phyloP scores from a whole-genome alignment of 2,329 filamentous ascomycete species.

The Gliomastix tumulicola region DNA sequence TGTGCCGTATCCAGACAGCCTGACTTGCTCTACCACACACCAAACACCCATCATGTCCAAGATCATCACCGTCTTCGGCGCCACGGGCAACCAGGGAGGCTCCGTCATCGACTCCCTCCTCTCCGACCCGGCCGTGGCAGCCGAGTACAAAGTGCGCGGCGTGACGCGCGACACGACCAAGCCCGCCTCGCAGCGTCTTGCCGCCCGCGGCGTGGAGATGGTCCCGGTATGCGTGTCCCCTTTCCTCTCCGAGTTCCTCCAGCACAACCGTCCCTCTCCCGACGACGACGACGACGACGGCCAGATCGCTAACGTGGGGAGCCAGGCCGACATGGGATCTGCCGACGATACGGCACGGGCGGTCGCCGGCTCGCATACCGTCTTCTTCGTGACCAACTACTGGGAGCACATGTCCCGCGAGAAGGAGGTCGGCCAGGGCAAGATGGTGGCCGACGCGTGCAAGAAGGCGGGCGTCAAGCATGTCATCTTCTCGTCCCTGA shows the following conservation, averaged over 20 bases:
- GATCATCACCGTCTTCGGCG: slow-evolving; percentile 36
- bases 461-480: slow-evolving; percentile 35
- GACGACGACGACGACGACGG: too few species aligned
- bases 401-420: slow-evolving; percentile 24
- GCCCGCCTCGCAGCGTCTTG: slow-evolving; percentile 27
- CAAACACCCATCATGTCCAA: too few species aligned
- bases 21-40: too few species aligned
- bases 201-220: slow-evolving; percentile 32
- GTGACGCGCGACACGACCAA: slow-evolving; percentile 38
- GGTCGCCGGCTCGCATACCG: slow-evolving; percentile 32
- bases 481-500: slow-evolving; percentile 37
- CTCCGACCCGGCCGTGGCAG: slow-evolving; percentile 33
- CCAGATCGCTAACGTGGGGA: too few species aligned
- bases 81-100: slow-evolving; percentile 41
- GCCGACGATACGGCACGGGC: slow-evolving; percentile 23
- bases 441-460: slow-evolving; percentile 35
- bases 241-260: too few species aligned
- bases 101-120: slow-evolving; percentile 38
- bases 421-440: slow-evolving; percentile 33
- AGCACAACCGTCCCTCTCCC: not conserved
- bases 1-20: too few species aligned
- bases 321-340: slow-evolving; percentile 32
- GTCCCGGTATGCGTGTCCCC: slow-evolving; percentile 22
- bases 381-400: slow-evolving; percentile 33
- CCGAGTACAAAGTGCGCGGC: slow-evolving; percentile 35